Conservation (phyloP, 495 filamentous ascomycete species). For the Daldinia caldariorum region DNA sequence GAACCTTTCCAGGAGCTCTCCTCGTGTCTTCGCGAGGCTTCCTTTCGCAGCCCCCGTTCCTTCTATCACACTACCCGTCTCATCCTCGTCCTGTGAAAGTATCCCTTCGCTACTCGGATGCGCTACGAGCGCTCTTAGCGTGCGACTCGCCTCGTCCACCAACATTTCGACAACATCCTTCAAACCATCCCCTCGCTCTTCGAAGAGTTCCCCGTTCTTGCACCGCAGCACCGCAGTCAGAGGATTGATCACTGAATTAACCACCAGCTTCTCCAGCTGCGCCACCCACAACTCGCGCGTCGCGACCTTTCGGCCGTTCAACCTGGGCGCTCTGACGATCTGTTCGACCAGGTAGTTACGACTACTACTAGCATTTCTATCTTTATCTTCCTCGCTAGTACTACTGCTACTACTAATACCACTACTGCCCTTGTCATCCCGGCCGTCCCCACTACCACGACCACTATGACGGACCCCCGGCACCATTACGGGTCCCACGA, state of each 20-base stretch:
- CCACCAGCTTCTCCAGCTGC: slow-evolving; percentile 68
- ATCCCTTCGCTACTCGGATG: slow-evolving; percentile 43
- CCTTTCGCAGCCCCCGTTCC: slow-evolving; percentile 55
- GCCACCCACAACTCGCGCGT: slow-evolving; percentile 63
- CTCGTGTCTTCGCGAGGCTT: slow-evolving; percentile 63
- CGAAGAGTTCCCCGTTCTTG: slow-evolving; percentile 77
- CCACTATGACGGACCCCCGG: slow-evolving; percentile 21
- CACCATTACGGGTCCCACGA: slow-evolving; percentile 48
- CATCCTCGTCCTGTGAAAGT: background rate
- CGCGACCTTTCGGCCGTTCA: slow-evolving; percentile 57
- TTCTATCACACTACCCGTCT: background rate
- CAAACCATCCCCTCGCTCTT: slow-evolving; percentile 64
- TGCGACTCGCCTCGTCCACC: slow-evolving; percentile 70
- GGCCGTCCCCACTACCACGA: background rate
- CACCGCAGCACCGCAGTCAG: slow-evolving; percentile 77
- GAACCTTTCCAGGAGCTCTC: slow-evolving; percentile 57
- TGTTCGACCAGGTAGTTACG: slow-evolving; percentile 37
- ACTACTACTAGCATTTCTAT: background rate
- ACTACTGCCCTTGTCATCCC: background rate
- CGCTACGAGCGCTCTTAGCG: slow-evolving; percentile 61
- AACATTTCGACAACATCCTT: slow-evolving; percentile 61
- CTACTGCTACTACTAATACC: background rate
- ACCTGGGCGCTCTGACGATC: slow-evolving; percentile 46
- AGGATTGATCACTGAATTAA: slow-evolving; percentile 84
- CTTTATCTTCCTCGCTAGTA: background rate